Base-by-base conservation (phyloP, 1,284 basidiomycete genomes). In the Ustilago loliicola region DNA sequence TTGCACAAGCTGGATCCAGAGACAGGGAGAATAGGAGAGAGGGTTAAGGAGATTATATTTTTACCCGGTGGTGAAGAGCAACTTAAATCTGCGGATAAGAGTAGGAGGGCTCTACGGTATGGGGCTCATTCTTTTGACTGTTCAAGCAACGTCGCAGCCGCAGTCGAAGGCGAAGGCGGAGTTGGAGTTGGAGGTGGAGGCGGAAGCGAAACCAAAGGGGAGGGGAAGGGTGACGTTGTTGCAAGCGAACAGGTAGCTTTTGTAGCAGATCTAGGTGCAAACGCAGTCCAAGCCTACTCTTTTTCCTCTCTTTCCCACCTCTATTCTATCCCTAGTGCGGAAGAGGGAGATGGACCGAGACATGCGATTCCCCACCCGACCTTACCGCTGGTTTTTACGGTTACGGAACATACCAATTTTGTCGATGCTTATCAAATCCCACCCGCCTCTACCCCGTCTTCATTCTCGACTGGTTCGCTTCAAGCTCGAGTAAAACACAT, bases 371-470 rank as follows among this genome's bases (percentile, higher is more conserved):
- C 83, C 0, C 79, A 80, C n/a, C 72, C 77, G 2, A 45, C 69
- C 27, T 25, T 15, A 9, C 54, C 76, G 21, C 48, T 80, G 23
- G 38, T 82, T 1, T 83, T 78, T 36, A 71, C 74, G 0, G 82
- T 85, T 0, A 85, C 84, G 9, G 84, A 85, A 56, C 84, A 85
- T 38, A 78, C 76, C 21, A 80, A 76, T 30, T 82, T 50, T 36
- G 68, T 81, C 25, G 79, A 82, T 47, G 81, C 63, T 2, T 81
- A 66, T 29, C 51, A 73, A 0, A 66, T 62, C 3, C 36, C 36
- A 45, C 5, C 17, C 45, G 23, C 60, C n/a, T 8, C n/a, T 36
- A 4, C 34, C 1, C 27, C 55, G 15, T 45, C 15, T 25, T 40
- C 34, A 10, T 5, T 19, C 15, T 19, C 30, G 25, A 27, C 30